Evolutionary conservation across 129 eudicot species (phyloP), one percentile per base, ranked within the genome.

Genomic region (Apium graveolens): DNA sequence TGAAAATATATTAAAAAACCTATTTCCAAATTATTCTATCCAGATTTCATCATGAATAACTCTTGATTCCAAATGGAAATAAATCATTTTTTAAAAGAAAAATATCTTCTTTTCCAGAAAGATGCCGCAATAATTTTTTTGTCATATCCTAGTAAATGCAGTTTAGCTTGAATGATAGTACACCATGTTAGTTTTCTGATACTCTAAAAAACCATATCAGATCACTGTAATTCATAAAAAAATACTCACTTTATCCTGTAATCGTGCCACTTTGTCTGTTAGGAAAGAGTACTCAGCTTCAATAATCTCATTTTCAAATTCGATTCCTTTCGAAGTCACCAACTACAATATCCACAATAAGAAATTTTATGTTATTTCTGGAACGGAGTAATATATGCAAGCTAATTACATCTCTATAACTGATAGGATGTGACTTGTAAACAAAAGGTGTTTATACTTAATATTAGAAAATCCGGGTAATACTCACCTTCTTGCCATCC

Each of bases 211-310:
- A 42, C 2, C 77, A 26, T 44, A 43, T 73, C 5, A 27, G 38
- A 27, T 26, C n/a, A 32, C 31, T 74, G 39, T 0, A 17, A n/a
- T 29, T 26, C 39, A 44, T 0, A 73, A 32, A 63, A 42, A 72
- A 73, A 11, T 71, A 24, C 45, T 74, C 34, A 93, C 98, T 89
- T 89, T 88, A 26, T 88, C 96, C 79, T 88, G 87, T 81, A 93
- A 83, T 53, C 82, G 89, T 84, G 81, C 93, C 79, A 91, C 87
- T 88, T 91, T 93, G 62, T 91, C 96, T n/a, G 85, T 77, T 53
- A 91, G 66, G 51, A 89, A 93, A 71, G 90, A 74, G 51, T 81
- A 86, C 83, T 93, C 98, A 27, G 93, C 91, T 86, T 88, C 89
- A 55, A 91, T 85, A 82, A 93, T 88, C 87, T 88, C 97, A 46